Conservation (phyloP, 2,329 filamentous ascomycete species). For the Phialophora expanda region DNA sequence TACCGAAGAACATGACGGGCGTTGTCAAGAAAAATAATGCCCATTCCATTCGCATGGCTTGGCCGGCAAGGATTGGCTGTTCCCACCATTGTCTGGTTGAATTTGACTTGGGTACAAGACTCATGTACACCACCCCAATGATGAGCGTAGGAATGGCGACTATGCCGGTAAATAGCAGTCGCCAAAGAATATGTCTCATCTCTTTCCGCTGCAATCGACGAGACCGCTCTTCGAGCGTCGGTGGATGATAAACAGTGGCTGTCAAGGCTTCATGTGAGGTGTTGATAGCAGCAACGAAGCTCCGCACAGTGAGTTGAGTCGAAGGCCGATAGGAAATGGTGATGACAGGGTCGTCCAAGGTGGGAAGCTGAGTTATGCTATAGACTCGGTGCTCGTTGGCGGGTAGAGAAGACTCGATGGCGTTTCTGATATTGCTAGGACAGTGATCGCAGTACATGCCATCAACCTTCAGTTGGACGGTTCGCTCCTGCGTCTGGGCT, state of each 20-base stretch:
- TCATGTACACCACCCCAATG: constrained; percentile 91
- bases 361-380: constrained; percentile 59
- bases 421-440: constrained; percentile 54
- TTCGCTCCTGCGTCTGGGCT: constrained; percentile 48
- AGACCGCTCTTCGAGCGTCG: constrained; percentile 81
- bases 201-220: constrained; percentile 73
- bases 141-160: constrained; percentile 82
- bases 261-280: constrained; percentile 69
- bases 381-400: constrained; percentile 49
- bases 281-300: constrained; percentile 71
- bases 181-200: constrained; percentile 68
- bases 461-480: constrained; percentile 68
- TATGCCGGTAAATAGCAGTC: constrained; percentile 71
- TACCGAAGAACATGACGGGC: constrained; percentile 83
- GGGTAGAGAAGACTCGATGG: constrained; percentile 37
- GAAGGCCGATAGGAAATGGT: constrained; percentile 73
- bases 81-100: constrained; percentile 69
- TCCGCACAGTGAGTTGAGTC: constrained; percentile 74
- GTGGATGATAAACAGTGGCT: constrained; percentile 76
- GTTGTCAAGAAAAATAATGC: constrained; percentile 81
- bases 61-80: constrained; percentile 70
- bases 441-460: constrained; percentile 79
- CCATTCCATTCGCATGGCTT: constrained; percentile 76
- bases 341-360: constrained; percentile 68
- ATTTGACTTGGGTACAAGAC: constrained; percentile 68